Conservation (phyloP, 2,329 filamentous ascomycete genomes). For the Dactylonectria estremocensis region DNA sequence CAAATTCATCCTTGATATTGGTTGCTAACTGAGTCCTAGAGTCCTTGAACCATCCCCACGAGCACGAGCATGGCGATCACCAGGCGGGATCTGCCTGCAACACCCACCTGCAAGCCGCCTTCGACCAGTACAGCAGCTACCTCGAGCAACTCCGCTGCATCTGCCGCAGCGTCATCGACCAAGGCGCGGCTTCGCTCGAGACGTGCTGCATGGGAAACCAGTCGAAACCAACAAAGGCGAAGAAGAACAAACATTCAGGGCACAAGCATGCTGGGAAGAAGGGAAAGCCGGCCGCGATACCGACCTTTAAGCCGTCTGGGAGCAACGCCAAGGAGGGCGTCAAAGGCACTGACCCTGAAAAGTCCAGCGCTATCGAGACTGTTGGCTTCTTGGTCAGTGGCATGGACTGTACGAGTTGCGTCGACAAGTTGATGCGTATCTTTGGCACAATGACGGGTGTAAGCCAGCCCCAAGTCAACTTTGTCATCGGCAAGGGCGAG, state of each 20-base stretch:
- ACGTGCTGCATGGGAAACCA: constrained; percentile 45
- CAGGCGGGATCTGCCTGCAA: constrained; percentile 46
- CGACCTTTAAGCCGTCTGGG: background rate
- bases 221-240: constrained; percentile 17
- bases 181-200: constrained; percentile 39
- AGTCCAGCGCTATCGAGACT: constrained; percentile 44
- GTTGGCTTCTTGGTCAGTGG: constrained; percentile 51
- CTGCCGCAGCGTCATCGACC: constrained; percentile 53
- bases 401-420: constrained; percentile 57
- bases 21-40: constrained; percentile 3
- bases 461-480: constrained; percentile 54
- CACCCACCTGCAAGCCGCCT: constrained; percentile 52
- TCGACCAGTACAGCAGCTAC: constrained; percentile 54
- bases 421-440: constrained; percentile 52
- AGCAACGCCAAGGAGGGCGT: background rate
- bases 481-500: constrained; percentile 56
- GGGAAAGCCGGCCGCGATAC: background rate
- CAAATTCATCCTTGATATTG: background rate
- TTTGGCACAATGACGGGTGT: constrained; percentile 39
- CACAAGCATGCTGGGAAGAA: background rate
- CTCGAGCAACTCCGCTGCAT: constrained; percentile 57
- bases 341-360: constrained; percentile 46
- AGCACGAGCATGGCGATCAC: constrained; percentile 14
- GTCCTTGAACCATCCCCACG: constrained; percentile 15
- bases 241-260: background rate